Evolutionary conservation across 2,329 filamentous ascomycete genomes (phyloP).

Genomic region (Pseudonectria foliicola): DNA sequence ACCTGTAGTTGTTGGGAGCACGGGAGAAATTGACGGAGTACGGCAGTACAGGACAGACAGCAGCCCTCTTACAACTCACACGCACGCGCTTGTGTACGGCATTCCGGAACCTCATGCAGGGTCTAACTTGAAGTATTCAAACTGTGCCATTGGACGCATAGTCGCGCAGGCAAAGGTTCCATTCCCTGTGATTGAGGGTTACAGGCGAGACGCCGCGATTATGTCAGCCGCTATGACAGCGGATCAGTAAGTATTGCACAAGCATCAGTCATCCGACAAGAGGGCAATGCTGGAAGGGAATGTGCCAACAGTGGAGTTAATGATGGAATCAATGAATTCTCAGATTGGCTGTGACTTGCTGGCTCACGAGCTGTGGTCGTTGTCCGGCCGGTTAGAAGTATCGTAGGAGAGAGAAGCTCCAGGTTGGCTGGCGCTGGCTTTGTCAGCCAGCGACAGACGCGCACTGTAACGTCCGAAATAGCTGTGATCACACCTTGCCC

Average conservation of each 20-base stretch:
- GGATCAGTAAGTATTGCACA: conserved; percentile 14
- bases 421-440: conserved; percentile 6
- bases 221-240: conserved; percentile 15
- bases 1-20: too few species aligned
- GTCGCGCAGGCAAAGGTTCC: conserved; percentile 1
- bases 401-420: too few species aligned
- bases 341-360: conserved; percentile 1
- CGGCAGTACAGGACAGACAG: too few species aligned
- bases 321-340: conserved; percentile 6
- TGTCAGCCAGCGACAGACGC: conserved; percentile 10
- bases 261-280: conserved; percentile 20
- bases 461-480: too few species aligned
- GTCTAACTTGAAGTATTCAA: too few species aligned
- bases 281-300: neutral
- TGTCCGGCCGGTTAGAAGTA: too few species aligned
- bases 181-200: conserved; percentile 4
- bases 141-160: too few species aligned
- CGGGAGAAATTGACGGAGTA: too few species aligned
- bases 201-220: conserved; percentile 6
- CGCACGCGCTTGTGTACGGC: too few species aligned
- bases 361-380: conserved; percentile 1
- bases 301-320: conserved; percentile 12
- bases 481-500: conserved; percentile 5
- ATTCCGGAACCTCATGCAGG: too few species aligned
- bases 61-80: too few species aligned